Base-by-base conservation (phyloP, 805 yeast species). In the Citeromyces matritensis region DNA sequence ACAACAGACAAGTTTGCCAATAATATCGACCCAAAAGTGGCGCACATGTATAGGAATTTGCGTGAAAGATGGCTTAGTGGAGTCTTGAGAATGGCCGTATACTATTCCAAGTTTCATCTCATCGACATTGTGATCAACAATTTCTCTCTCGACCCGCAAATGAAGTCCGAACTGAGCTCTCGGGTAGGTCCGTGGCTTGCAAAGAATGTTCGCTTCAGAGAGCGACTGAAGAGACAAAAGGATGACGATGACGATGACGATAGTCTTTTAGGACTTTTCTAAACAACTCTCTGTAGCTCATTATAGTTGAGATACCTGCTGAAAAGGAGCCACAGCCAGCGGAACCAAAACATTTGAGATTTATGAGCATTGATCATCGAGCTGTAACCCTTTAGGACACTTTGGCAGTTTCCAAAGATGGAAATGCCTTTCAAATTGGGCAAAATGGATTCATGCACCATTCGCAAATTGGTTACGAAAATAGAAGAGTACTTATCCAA, bases 301-400 rank as follows among this genome's bases (percentile, higher is more conserved):
- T 88, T 86, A 32, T 69, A 67, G 27, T 75, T 73, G 60, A 82
- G 69, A 53, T 84, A 88, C 38, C 86, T 62, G 37, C 94, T 78
- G 10, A 75, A 52, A 5, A 69, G 36, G 47, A 91, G 59, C 95
- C 96, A 91, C 1, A 84, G 76, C 58, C 80, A 81, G 41, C 98
- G 64, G 51, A 78, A 91, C 96, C 96, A 88, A 6, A 79, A 86
- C 81, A 91, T 81, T 51, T 91, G 98, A 2, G 94, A 73, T 38
- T 63, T 62, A 53, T 91, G 97, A 3, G 80, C 94, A 39, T 63
- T 63, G 3, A 75, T 56, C 95, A 88, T 84, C 4, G 94, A 80
- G 0, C 78, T 65, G 33, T 74, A 60, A 27, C 53, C 48, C 21
- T 58, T 52, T 33, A 62, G 49, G 48, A 60, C 44, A 39, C 49